Evolutionary conservation across 2,329 filamentous ascomycete species (phyloP), one percentile per base, ranked within the genome.

Genomic region (Aspergillus flavus): DNA sequence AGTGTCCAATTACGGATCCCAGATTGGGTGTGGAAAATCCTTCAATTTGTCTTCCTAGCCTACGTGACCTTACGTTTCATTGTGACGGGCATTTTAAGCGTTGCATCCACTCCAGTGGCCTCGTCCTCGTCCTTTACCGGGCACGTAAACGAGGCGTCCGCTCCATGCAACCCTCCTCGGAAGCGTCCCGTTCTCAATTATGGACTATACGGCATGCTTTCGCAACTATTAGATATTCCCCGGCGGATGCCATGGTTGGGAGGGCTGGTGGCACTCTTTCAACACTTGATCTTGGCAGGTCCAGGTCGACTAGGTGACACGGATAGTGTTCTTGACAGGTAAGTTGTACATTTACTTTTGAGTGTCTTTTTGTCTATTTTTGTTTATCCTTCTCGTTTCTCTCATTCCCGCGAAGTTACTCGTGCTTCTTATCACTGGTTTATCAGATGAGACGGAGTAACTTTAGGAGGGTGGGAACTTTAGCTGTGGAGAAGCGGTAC

Each of bases 211-310:
- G 83, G 88, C 71, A 92, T 91, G 78, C 77, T 90, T 61, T 89
- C 88, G 66, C 89, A 87, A 76, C 79, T 96, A 66, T 80, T 93
- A 69, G 89, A 93, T 82, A 79, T 97, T 74, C 84, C 90, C 69
- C 78, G 82, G 68, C 91, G 93, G 78, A 96, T 97, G 93, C 94
- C 94, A 67, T 98, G 94, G 94, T 85, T 97, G 61, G 85, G 84
- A 74, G 92, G 92, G 74, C 82, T 87, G 69, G 77, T 95, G 64
- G 91, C 91, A 62, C 86, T 97, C 78, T 77, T 90, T 69, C 92
- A 95, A 79, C 89, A 91, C 83, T 84, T 88, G 69, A 85, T 89
- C 72, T 80, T 94, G 73, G 83, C 84, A 72, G 92, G 93, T 28
- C 92, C 92, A 68, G 91, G 93, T 72, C 86, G 81, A 79, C 79